Evolutionary conservation across 768 basidiomycete genomes (phyloP), one percentile per base, ranked within the genome.

Genomic region (Phylloporus sp.): DNA sequence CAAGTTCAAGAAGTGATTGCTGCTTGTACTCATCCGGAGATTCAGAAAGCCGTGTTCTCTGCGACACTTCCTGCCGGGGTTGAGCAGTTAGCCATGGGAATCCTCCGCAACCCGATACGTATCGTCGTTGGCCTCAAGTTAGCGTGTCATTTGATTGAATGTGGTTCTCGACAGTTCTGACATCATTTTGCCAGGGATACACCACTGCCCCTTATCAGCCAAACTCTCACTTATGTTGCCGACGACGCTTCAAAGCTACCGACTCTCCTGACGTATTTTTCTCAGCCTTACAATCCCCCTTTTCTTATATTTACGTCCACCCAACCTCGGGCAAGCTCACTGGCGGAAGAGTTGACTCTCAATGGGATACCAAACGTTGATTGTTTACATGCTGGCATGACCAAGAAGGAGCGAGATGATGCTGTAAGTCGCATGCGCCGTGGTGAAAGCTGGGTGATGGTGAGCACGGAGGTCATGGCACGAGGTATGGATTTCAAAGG

Each of bases 401-500:
- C 80, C 4, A 84, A 82, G 58, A 86, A 86, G 58, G 89, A 93
- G 65, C 78, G 96, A 44, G 90, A 94, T 57, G 82, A 93, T 58
- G 82, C 87, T 15, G 76, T 96, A 9, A 72, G 75, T 32, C 79
- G 86, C 27, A 95, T 99, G 84, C 82, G 90, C 22, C 76, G 75
- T 57, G 96, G 94, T 0, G 80, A 90, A 62, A 86, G 90, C 50
- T 98, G 96, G 96, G 81, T 94, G 27, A 80, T 98, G 79, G 79
- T 99, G 37, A 90, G 86, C 54, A 99, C 96, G 20, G 96, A 99
- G 64, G 89, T 98, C 41, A 89, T 98, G 90, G 92, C 91, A 20
- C 79, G 96, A 56, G 96, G 96, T 4, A 93, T 99, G 86, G 96
- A 98, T 62, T 98, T 99, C 73, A 88, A 86, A 64, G 93, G 94